Evolutionary conservation across 139 green algal species (phyloP), one percentile per base, ranked within the genome.

Genomic region (Chlorella vulgaris): DNA sequence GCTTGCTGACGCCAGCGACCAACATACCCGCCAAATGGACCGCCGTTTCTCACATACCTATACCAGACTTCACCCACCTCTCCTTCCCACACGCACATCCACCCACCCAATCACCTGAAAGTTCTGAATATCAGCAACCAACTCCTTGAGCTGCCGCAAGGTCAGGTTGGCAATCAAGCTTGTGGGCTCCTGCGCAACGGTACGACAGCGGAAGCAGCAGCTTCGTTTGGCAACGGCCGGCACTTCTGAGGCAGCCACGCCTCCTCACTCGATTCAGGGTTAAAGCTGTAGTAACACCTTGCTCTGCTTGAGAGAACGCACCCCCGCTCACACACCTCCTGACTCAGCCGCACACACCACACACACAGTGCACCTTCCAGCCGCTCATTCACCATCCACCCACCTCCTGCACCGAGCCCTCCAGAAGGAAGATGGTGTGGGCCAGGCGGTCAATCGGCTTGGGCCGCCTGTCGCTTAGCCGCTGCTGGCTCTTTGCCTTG

Each of bases 391-490:
- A 90, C 68, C 60, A 84, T 21, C 74, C 29, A 94, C 85, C 35
- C 85, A 93, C 79, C 33, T 58, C 67, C 78, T 88, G 89, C 3
- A 90, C 88, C 74, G 90, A 78, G 26, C 86, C 80, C 31, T 85
- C 88, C 10, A 84, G 62, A n/a, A 89, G 51, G 81, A 92, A 86
- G 78, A 96, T 55, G 82, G 91, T 91, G 69, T 86, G 82, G 26
- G 89, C 87, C 29, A 95, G 88, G 29, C 91, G 38, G 84, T 97
- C 93, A 18, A 93, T 88, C 19, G 89, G 76, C 63, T 83, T 77
- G 38, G 87, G 78, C 35, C 92, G 85, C 42, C 88, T 87, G 61
- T 89, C 87, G 10, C 40, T 51, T 33, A 94, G 81, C 18, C 92
- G 82, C 58, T 89, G 88, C 63, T 87, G 58, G n/a, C 86, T 81